Evolutionary conservation across 345 rosid species (phyloP), one percentile per base, ranked within the genome.

Genomic region (Eutrema heterophyllum): DNA sequence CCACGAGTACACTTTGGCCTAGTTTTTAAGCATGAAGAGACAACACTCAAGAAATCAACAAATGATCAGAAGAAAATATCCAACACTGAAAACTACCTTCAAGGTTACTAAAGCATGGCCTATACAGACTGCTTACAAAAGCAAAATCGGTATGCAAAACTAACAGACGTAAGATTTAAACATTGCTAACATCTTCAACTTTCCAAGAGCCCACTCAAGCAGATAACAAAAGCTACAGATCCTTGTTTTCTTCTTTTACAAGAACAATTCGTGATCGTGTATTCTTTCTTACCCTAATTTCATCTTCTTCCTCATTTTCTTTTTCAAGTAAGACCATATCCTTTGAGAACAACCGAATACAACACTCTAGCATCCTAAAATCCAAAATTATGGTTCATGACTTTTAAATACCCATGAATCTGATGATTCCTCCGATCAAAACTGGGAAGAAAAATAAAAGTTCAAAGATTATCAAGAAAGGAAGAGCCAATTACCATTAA

Each of bases 1-100:
- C 70, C 84, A 81, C 5, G 79, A 74, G 61, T 90, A 92, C 30
- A 95, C 56, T 78, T 85, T 95, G 5, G 78, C 96, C 99, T 94
- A 58, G 43, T 50, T 65, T 57, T 67, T 11, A 38, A 27, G 21
- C 9, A 67, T 56, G 7, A 18, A 46, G 55, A 55, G 2, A 32
- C 32, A 64, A 21, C 32, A 45, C 64, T 26, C 30, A 61, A 26
- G 4, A 73, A 59, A 15, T 49, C 36, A 52, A 36, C 49, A 46
- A 52, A 13, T 41, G 41, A 43, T 65, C 7, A 12, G n/a, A 40
- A 15, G 27, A 30, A 61, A 21, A n/a, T 9, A 46, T 30, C 30
- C 18, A 16, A 51, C 26, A 58, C 21, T 46, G 16, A 59, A 64
- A 5, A 64, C n/a, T 13, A 44, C 8, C 48, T 15, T 16, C 36